phyloP scores from a whole-genome alignment of 2,329 filamentous ascomycete genomes.

The Talaromyces sp. region DNA sequence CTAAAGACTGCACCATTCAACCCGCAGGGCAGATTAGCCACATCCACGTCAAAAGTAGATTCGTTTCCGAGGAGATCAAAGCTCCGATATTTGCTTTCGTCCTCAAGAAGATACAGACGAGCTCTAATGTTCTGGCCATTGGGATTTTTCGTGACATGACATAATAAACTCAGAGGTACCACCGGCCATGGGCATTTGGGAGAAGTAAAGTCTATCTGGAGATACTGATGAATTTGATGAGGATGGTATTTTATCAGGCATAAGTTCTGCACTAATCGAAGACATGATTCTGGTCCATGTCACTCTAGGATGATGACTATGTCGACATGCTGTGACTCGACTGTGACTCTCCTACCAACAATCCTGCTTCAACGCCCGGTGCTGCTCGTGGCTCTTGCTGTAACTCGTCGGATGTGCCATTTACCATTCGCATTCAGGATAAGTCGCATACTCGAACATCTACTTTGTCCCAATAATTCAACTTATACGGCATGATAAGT shows the following conservation, averaged over 20 bases:
- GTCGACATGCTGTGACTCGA: background rate
- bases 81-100: background rate
- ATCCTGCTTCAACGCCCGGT: background rate
- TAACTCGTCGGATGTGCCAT: background rate
- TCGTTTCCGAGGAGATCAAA: background rate
- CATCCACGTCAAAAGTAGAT: background rate
- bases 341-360: background rate
- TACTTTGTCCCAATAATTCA: background rate
- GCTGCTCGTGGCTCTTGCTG: background rate
- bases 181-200: too few relatives aligned
- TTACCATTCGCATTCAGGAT: background rate
- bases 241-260: background rate
- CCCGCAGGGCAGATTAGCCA: background rate
- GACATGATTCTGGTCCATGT: background rate
- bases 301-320: background rate
- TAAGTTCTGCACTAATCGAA: background rate
- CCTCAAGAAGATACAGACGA: background rate
- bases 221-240: background rate
- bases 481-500: background rate
- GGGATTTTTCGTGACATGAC: background rate
- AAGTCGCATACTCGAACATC: background rate
- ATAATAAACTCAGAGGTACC: too few relatives aligned
- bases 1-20: background rate
- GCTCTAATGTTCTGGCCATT: background rate
- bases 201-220: background rate